Base-by-base conservation (phyloP, 192 early-diverging fungal genomes). In the Linderina pennispora region DNA sequence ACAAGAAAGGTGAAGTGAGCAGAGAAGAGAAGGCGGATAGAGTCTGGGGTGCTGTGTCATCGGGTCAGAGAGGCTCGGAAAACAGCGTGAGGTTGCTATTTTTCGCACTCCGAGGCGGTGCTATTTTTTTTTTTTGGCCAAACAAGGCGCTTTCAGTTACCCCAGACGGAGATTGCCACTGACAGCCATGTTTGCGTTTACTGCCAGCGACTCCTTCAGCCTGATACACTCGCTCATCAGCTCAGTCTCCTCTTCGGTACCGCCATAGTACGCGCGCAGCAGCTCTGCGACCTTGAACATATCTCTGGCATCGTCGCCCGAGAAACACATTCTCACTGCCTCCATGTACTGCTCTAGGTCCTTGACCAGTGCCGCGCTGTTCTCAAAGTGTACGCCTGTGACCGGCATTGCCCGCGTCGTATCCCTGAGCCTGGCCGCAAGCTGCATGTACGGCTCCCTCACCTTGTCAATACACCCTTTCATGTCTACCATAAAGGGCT, bases 391-490 rank as follows among this genome's bases (percentile, higher is more conserved):
- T 15, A 71, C 67, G 44, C 41, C 52, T 11, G 54, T 33, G 14
- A 71, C 44, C 8, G 67, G 60, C 67, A 71, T 71, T 6, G 67
- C 60, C 14, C 52, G 45, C 21, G 67, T 57, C 3, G 67, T 63
- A 22, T 43, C 39, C 31, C 32, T 48, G 42, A 71, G 35, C 0
- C 40, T 16, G 17, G 36, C 21, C 28, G 47, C 40, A 36, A 71
- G 50, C 16, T 8, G 21, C 32, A 40, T 23, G 39, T 71, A 71
- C 16, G 50, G 33, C 23, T 20, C 26, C 9, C 52, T 36, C 23
- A 63, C 55, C 1, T 40, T 16, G 16, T 33, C 37, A 1, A 71
- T 23, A 24, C 48, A 48, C 15, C 15, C 26, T 14, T 32, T 34
- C 55, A 71, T 62, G 22, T 43, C 51, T 0, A 18, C 51, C 40